These are phyloP conservation scores for Spergularia bocconei DNA, from an alignment of 148 eudicot genomes.

Conservation along the genomic window DNA sequence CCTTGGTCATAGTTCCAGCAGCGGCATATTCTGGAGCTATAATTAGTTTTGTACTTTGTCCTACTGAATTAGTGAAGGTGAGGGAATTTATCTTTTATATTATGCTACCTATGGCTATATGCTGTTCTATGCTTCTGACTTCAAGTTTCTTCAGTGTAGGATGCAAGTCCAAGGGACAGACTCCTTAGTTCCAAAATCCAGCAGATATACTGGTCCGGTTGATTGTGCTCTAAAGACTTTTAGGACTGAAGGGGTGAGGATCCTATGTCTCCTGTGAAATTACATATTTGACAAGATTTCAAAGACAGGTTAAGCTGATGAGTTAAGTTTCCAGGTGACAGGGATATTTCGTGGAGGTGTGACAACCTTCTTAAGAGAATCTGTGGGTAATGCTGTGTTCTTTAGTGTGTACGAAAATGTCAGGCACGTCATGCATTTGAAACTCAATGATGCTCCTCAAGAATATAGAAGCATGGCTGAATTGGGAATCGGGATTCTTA, in stretches of 20 bases:
- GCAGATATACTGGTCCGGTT: constrained; percentile 57
- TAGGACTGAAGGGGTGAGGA: constrained; percentile 75
- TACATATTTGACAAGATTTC: constrained; percentile 13
- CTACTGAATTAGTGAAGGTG: constrained; percentile 87
- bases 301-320: constrained; percentile 24
- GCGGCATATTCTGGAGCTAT: constrained; percentile 73
- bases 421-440: constrained; percentile 57
- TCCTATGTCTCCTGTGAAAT: background rate
- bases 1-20: constrained; percentile 67
- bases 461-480: constrained; percentile 46
- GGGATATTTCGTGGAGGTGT: constrained; percentile 88
- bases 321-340: constrained; percentile 49
- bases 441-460: constrained; percentile 47
- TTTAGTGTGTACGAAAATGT: constrained; percentile 76
- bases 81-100: constrained; percentile 16
- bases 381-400: constrained; percentile 77
- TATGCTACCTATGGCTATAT: background rate
- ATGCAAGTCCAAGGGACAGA: constrained; percentile 96
- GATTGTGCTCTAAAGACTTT: constrained; percentile 77
- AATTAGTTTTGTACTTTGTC: constrained; percentile 76
- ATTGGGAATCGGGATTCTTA: constrained; percentile 78
- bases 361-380: constrained; percentile 77
- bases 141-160: constrained; percentile 77
- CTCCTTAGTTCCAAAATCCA: constrained; percentile 52
- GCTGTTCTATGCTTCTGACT: constrained; percentile 30